phyloP scores from a whole-genome alignment of 129 eudicot species.

The Helianthus annuus region DNA sequence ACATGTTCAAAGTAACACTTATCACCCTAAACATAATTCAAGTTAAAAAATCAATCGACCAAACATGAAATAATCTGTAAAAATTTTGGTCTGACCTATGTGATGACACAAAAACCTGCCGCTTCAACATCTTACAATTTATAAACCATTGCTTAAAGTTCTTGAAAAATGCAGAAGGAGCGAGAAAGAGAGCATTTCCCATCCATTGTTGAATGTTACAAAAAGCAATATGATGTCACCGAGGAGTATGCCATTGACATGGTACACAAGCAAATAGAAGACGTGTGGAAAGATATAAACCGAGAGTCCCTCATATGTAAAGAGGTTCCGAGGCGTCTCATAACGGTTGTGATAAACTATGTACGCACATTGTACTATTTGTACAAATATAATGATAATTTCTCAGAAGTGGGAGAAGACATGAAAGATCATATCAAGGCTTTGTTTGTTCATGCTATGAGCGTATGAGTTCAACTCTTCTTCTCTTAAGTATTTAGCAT shows the following conservation, averaged over 20 bases:
- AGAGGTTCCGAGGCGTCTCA: neutral
- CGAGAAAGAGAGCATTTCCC: neutral
- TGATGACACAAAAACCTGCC: no score
- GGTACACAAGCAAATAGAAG: neutral
- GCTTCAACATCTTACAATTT: no score
- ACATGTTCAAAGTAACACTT: no score
- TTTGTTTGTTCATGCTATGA: neutral
- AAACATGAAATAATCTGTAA: no score
- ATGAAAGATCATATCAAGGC: neutral
- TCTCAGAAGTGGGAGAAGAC: neutral
- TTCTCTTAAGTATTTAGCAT: no score
- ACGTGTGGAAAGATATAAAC: neutral
- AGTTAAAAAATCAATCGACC: no score
- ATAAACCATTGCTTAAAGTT: no score
- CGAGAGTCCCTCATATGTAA: neutral
- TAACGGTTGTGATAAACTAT: neutral
- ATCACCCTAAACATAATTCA: no score
- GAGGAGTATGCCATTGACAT: neutral
- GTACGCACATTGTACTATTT: neutral
- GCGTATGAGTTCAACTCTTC: neutral
- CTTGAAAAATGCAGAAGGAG: neutral
- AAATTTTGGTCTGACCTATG: no score
- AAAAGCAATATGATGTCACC: neutral
- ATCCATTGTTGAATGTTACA: neutral
- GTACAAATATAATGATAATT: neutral